Conservation (phyloP, 805 yeast genomes). For the Yamadazyma tumulicola region DNA sequence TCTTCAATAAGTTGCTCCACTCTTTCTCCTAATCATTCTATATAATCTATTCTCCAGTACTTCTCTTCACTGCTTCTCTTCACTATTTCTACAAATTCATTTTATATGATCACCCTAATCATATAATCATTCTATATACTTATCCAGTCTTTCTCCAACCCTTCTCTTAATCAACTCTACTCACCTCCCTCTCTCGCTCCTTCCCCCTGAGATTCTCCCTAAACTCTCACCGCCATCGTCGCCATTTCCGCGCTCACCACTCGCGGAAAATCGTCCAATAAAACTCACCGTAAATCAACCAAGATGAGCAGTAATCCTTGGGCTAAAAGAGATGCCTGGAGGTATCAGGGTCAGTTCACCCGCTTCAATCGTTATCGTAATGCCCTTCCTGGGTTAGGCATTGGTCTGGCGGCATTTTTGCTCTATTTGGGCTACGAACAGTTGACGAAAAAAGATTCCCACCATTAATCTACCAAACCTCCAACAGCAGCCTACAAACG, state of each 20-base stretch:
- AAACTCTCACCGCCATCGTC: background rate
- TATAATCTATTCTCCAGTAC: no score
- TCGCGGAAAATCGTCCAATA: conserved; percentile 8
- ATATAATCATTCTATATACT: no score
- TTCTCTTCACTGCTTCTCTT: no score
- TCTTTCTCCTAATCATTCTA: no score
- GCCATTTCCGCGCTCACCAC: conserved; percentile 1
- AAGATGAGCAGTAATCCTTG: conserved; percentile 38
- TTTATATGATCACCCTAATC: no score
- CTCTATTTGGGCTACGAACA: conserved; percentile 63
- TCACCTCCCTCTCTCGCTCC: no score
- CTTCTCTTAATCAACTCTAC: no score
- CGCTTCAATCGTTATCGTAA: conserved; percentile 65
- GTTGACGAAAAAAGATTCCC: conserved; percentile 34
- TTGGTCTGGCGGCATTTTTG: conserved; percentile 73
- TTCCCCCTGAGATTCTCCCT: background rate
- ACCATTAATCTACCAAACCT: no score
- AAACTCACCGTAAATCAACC: background rate
- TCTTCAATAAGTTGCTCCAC: no score
- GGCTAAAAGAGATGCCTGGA: conserved; percentile 83
- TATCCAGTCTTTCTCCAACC: no score
- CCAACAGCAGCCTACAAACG: no score
- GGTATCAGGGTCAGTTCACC: conserved; percentile 79
- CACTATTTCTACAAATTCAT: no score
- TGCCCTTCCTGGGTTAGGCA: conserved; percentile 77